Percentiles rank a stretch among this genome's conserved stretches.
Conservation (phyloP, 2,329 filamentous ascomycete genomes). For the Trichophaea hybrida region DNA sequence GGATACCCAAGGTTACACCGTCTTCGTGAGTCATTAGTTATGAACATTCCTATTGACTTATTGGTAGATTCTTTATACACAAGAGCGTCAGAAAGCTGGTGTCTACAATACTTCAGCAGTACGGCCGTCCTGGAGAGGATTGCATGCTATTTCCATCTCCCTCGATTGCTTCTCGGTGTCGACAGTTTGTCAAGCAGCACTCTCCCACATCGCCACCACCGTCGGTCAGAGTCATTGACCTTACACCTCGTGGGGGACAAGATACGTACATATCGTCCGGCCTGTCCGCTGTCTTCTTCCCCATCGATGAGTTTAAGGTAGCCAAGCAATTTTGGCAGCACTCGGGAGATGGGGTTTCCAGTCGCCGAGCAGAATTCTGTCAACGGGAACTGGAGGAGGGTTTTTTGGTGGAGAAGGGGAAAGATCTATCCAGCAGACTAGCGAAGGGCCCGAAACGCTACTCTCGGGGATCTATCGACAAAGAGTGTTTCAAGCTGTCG, state of each 20-base stretch:
- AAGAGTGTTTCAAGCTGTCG: conserved; percentile 9
- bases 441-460: conserved; percentile 26
- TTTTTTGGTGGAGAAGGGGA: conserved; percentile 40
- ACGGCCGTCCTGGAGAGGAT: conserved; percentile 48
- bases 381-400: conserved; percentile 58
- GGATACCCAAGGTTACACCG: conserved; percentile 65
- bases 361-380: conserved; percentile 81
- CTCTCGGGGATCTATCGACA: conserved; percentile 17
- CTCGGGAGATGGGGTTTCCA: conserved; percentile 81
- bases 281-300: conserved; percentile 58
- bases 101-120: conserved; percentile 47
- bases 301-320: conserved; percentile 48
- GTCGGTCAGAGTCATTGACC: conserved; percentile 44
- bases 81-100: conserved; percentile 63
- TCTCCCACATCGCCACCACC: conserved; percentile 33
- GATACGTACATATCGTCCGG: conserved; percentile 40
- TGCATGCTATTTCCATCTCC: conserved; percentile 74
- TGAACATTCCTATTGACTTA: background rate
- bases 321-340: conserved; percentile 99
- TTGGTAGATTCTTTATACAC: conserved; percentile 73
- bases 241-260: conserved; percentile 44
- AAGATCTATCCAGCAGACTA: background rate
- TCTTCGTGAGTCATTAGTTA: background rate
- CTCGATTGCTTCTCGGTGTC: conserved; percentile 55
- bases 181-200: conserved; percentile 53